phyloP scores from a whole-genome alignment of 2,329 filamentous ascomycete species.

The Fusarium coffeatum region DNA sequence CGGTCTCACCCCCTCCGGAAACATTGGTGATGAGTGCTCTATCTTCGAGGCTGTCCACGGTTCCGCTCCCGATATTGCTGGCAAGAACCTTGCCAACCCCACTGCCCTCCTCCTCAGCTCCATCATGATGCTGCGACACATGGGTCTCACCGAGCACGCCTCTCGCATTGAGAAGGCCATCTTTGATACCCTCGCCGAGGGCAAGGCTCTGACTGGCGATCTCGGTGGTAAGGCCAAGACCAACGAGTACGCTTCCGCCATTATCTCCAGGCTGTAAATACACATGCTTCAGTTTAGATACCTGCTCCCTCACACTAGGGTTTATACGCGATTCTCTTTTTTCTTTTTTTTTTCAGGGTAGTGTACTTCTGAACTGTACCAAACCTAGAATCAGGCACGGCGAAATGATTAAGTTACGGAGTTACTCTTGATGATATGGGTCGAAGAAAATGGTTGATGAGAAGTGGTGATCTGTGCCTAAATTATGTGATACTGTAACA shows the following conservation, averaged over 20 bases:
- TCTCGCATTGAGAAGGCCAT: slow-evolving; percentile 91
- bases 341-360: slow-evolving; percentile 42
- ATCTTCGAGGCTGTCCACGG: slow-evolving; percentile 99
- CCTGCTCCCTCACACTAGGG: slow-evolving; percentile 36
- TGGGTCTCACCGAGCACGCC: slow-evolving; percentile 89
- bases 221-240: slow-evolving; percentile 97
- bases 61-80: slow-evolving; percentile 95
- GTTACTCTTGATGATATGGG: slow-evolving; percentile 35
- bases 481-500: slow-evolving; percentile 19
- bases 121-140: slow-evolving; percentile 99
- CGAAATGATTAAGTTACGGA: slow-evolving; percentile 46
- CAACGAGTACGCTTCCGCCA: slow-evolving; percentile 90
- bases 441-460: slow-evolving; percentile 23
- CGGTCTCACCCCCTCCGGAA: slow-evolving; percentile 95
- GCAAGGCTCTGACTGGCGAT: slow-evolving; percentile 95
- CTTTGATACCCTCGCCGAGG: slow-evolving; percentile 94
- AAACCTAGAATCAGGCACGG: slow-evolving; percentile 47
- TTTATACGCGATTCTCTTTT: slow-evolving; percentile 41
- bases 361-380: slow-evolving; percentile 49
- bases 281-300: slow-evolving; percentile 42
- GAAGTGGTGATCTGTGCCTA: slow-evolving; percentile 17
- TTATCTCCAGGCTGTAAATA: slow-evolving; percentile 76
- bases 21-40: slow-evolving; percentile 99
- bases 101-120: slow-evolving; percentile 94
- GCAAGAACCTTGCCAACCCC: slow-evolving; percentile 96